Conservation (phyloP, 257 asterid genomes). For the Nicotiana paniculata region DNA sequence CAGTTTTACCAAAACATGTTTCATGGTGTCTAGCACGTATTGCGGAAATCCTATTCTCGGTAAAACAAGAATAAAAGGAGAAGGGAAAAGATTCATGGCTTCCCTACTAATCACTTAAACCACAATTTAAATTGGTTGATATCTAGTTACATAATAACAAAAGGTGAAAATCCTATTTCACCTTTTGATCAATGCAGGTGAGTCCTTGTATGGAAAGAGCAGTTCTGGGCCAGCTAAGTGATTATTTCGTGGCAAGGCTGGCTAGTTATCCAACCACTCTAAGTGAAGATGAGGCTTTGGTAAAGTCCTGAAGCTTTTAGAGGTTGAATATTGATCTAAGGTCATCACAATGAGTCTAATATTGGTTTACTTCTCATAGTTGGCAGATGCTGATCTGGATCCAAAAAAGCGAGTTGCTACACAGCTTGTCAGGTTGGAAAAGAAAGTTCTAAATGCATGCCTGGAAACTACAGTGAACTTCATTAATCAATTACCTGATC, state of each 20-base stretch:
- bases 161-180: neutral
- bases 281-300: constrained; percentile 76
- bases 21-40: neutral
- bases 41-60: neutral
- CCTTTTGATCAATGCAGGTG: constrained; percentile 33
- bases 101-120: neutral
- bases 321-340: neutral
- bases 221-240: constrained; percentile 85
- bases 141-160: neutral
- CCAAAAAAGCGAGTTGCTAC: constrained; percentile 87
- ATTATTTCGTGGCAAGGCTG: constrained; percentile 58
- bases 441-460: constrained; percentile 74
- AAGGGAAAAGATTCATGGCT: neutral
- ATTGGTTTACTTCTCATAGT: constrained; percentile 31
- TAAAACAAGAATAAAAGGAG: neutral
- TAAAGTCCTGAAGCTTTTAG: constrained; percentile 23
- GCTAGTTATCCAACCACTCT: constrained; percentile 79
- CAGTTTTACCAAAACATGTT: neutral
- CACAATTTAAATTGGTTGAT: neutral
- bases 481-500: constrained; percentile 79
- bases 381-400: constrained; percentile 59
- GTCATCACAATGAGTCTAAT: neutral
- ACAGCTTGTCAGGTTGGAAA: constrained; percentile 78
- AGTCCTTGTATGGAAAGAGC: constrained; percentile 96
- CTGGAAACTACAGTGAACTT: constrained; percentile 63